Conservation (phyloP, 2,329 filamentous ascomycete genomes). For the Colletotrichum lupini region DNA sequence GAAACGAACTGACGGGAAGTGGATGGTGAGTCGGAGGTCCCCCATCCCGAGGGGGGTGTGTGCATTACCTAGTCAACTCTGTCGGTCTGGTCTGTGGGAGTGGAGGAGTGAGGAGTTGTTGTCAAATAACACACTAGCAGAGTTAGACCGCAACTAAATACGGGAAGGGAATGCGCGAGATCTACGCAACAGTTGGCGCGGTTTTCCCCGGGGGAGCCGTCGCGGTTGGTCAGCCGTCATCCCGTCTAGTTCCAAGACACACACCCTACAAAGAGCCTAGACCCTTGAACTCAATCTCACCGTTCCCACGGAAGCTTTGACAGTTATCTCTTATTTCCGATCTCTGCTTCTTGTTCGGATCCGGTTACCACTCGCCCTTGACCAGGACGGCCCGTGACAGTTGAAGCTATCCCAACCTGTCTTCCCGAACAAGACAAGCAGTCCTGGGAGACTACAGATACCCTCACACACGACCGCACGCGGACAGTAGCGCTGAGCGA, state of each 20-base stretch:
- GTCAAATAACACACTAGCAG: not conserved
- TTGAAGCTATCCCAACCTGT: not conserved
- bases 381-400: conserved; percentile 3
- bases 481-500: conserved; percentile 14
- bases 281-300: conserved; percentile 5
- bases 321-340: not conserved
- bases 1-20: not conserved
- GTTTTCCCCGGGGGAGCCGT: not conserved
- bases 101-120: not conserved
- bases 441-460: not conserved
- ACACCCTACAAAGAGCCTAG: not conserved
- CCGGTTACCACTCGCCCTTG: not conserved
- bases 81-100: no score
- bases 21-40: not conserved
- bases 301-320: conserved; percentile 3
- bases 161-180: conserved; percentile 28
- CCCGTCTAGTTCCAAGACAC: conserved; percentile 1
- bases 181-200: not conserved
- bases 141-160: not conserved
- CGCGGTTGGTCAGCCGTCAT: conserved; percentile 13
- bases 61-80: not conserved
- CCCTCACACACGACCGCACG: conserved; percentile 7
- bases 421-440: not conserved
- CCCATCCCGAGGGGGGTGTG: not conserved
- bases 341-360: conserved; percentile 14